Evolutionary conservation across 176 grass and related monocot genomes (phyloP).

Genomic region (Cenchrus americanus): DNA sequence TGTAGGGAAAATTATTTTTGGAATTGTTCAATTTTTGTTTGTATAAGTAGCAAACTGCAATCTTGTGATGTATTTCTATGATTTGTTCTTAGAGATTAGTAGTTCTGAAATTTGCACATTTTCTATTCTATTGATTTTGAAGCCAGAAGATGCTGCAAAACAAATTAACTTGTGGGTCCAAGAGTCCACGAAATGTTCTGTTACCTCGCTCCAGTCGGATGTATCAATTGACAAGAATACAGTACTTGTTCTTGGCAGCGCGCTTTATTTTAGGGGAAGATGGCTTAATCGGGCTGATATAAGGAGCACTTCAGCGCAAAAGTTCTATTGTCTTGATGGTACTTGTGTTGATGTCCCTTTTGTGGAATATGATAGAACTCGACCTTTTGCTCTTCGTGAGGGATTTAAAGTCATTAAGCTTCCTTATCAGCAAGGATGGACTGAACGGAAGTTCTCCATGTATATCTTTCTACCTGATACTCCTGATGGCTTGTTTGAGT

Average conservation of each 20-base stretch:
- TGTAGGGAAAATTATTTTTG: neutral
- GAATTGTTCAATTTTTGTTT: neutral
- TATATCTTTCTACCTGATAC: conserved; percentile 58
- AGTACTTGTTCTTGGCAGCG: conserved; percentile 55
- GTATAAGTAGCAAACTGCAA: neutral
- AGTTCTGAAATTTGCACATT: conserved; percentile 4
- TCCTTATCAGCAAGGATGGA: conserved; percentile 52
- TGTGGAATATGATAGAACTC: conserved; percentile 56
- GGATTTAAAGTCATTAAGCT: conserved; percentile 65
- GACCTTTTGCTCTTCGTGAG: conserved; percentile 42
- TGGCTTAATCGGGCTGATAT: conserved; percentile 45
- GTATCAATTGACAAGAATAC: conserved; percentile 49
- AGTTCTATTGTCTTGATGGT: conserved; percentile 58
- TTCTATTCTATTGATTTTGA: conserved; percentile 21
- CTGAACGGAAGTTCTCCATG: conserved; percentile 57
- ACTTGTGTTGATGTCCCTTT: conserved; percentile 42
- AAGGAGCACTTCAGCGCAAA: conserved; percentile 16
- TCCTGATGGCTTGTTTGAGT: conserved; percentile 56
- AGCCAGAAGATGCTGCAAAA: conserved; percentile 39
- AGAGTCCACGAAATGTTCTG: conserved; percentile 39
- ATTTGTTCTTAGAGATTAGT: neutral
- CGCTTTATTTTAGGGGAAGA: conserved; percentile 53
- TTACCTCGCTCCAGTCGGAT: conserved; percentile 29
- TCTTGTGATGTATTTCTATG: conserved; percentile 4
- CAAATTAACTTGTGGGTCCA: conserved; percentile 47